These are phyloP conservation scores for Pichia sp. DNA, from an alignment of 1,139 yeast genomes.

Conservation along the genomic window DNA sequence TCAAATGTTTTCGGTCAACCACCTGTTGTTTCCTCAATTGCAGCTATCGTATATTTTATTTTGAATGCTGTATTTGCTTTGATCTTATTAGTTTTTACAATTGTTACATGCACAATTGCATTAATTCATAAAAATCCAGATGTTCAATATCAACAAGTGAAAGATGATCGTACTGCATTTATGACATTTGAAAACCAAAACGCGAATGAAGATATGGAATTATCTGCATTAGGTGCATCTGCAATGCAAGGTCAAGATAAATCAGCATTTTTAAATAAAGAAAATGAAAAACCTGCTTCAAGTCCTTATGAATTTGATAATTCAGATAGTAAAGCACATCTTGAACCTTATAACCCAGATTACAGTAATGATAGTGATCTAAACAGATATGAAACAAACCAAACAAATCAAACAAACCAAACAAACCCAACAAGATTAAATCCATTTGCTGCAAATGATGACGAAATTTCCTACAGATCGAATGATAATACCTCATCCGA, in stretches of 20 bases:
- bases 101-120: constrained; percentile 81
- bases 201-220: constrained; percentile 59
- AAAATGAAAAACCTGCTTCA: constrained; percentile 76
- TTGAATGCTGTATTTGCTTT: constrained; percentile 86
- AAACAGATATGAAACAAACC: background rate
- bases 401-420: no score
- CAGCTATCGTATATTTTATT: constrained; percentile 89
- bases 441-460: constrained; percentile 16
- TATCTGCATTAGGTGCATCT: constrained; percentile 82
- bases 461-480: constrained; percentile 6
- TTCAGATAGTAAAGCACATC: constrained; percentile 40
- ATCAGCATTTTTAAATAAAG: constrained; percentile 37
- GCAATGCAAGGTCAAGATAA: constrained; percentile 75
- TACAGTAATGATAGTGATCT: constrained; percentile 13
- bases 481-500: background rate
- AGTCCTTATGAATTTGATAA: constrained; percentile 86
- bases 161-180: constrained; percentile 92
- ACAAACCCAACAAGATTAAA: constrained; percentile 6
- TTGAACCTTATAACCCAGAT: constrained; percentile 16
- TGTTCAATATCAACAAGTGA: constrained; percentile 92
- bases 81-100: constrained; percentile 73
- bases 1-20: constrained; percentile 82
- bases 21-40: constrained; percentile 78
- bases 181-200: constrained; percentile 46
- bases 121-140: constrained; percentile 88